phyloP scores from a whole-genome alignment of 169 alveolate genomes.

The Plasmodium sp. region DNA sequence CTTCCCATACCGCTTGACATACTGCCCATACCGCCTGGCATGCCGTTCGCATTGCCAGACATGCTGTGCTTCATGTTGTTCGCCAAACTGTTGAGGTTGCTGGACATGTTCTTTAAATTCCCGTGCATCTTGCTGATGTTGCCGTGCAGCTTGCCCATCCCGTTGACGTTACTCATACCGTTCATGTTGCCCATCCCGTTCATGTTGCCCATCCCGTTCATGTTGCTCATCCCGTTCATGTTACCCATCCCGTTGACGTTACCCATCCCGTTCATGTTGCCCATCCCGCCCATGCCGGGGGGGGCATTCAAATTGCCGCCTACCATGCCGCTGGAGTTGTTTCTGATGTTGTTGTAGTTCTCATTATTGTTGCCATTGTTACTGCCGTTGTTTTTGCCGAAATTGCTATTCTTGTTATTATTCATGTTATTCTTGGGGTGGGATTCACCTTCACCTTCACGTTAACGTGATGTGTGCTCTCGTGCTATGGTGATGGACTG shows the following conservation, averaged over 20 bases:
- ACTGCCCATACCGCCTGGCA: not conserved
- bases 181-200: not conserved
- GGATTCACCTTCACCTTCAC: not conserved
- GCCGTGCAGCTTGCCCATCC: conserved; percentile 3
- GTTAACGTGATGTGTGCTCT: not conserved
- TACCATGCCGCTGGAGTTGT: conserved; percentile 14
- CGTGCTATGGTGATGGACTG: not conserved
- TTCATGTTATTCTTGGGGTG: not conserved
- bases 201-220: conserved; percentile 8
- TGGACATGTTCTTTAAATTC: conserved; percentile 5
- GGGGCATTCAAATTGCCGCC: conserved; percentile 17
- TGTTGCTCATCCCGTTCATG: not conserved
- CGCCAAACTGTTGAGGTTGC: not conserved
- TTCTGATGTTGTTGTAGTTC: conserved; percentile 8
- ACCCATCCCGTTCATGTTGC: not conserved
- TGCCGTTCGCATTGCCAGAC: conserved; percentile 1
- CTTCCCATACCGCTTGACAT: not conserved
- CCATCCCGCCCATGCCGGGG: not conserved
- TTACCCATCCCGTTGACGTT: not conserved
- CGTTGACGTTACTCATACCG: conserved; percentile 14
- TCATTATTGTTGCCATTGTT: conserved; percentile 26
- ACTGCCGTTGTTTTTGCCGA: not conserved
- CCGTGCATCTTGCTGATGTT: conserved; percentile 12
- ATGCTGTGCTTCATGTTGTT: conserved; percentile 13
- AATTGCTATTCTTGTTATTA: not conserved